These are phyloP conservation scores for Colletotrichum sp. DNA, from an alignment of 2,329 filamentous ascomycete species.

Conservation along the genomic window DNA sequence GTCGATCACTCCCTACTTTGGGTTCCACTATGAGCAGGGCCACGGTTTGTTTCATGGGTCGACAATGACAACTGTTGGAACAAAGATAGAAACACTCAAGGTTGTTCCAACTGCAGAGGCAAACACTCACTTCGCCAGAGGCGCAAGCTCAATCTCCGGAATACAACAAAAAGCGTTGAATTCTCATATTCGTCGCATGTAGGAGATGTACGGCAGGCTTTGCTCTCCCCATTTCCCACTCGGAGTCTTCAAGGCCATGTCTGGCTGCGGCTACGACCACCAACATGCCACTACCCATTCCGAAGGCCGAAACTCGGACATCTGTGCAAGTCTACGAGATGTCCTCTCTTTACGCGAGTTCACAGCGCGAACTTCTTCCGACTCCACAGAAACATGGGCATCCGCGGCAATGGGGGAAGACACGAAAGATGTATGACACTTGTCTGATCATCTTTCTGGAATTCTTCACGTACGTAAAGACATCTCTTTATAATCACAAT, in stretches of 20 bases:
- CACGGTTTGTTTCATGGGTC: background rate
- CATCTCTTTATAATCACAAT: rapidly evolving
- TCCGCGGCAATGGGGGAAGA: background rate
- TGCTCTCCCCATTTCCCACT: background rate
- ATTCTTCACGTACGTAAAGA: background rate
- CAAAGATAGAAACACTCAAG: background rate
- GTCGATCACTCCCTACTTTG: background rate
- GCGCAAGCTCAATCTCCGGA: background rate
- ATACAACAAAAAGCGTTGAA: background rate
- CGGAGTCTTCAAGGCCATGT: background rate
- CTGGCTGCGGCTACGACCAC: background rate
- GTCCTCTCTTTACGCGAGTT: background rate
- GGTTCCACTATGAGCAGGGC: background rate
- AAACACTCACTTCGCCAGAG: background rate
- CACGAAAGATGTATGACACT: background rate
- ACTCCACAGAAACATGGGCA: background rate
- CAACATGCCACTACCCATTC: background rate
- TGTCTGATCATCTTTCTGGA: background rate
- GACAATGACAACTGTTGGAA: background rate
- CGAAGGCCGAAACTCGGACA: background rate
- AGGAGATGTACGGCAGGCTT: background rate
- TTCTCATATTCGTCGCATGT: background rate
- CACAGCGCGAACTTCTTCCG: background rate
- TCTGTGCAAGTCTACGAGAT: background rate
- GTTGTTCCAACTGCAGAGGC: background rate